Evolutionary conservation across 2,329 filamentous ascomycete species (phyloP).

Genomic region (Dactylonectria estremocensis): DNA sequence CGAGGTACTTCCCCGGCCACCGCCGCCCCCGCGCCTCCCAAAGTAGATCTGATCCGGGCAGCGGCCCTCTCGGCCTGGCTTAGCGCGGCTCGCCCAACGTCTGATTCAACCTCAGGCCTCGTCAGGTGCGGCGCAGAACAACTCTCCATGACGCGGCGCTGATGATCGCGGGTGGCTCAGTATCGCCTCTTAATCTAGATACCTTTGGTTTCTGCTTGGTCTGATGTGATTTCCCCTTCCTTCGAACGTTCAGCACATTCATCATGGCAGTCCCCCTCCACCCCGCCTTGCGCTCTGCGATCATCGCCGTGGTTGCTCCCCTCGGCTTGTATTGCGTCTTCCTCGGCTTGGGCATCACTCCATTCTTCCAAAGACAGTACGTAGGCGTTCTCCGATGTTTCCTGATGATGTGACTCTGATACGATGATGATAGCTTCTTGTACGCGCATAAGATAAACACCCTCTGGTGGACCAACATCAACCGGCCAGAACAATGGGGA

Average conservation of each 20-base stretch:
- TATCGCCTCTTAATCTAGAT: conserved; percentile 16
- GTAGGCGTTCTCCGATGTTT: conserved; percentile 48
- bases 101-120: conserved; percentile 46
- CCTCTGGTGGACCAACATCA: conserved; percentile 79
- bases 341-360: conserved; percentile 76
- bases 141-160: conserved; percentile 25
- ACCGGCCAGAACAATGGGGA: conserved; percentile 85
- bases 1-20: conserved; percentile 34
- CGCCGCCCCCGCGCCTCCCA: conserved; percentile 22
- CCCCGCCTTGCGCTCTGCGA: conserved; percentile 47
- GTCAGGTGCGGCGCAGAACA: conserved; percentile 22
- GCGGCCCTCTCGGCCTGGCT: conserved; percentile 23
- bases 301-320: conserved; percentile 70
- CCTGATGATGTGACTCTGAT: conserved; percentile 30
- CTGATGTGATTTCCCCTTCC: conserved; percentile 2
- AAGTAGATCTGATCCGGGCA: conserved; percentile 41
- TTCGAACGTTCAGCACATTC: neutral
- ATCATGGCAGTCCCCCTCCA: conserved; percentile 43
- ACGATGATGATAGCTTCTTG: conserved; percentile 71
- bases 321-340: conserved; percentile 77
- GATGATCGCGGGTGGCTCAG: neutral
- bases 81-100: conserved; percentile 45
- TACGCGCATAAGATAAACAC: conserved; percentile 88
- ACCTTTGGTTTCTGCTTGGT: conserved; percentile 3
- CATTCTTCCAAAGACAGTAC: conserved; percentile 85